A percentile compares a stretch with the other conserved stretches of the same genome.
These are phyloP conservation scores for Poteriospumella lacustris DNA, from an alignment of 108 stramenopile genomes.

Conservation along the genomic window DNA sequence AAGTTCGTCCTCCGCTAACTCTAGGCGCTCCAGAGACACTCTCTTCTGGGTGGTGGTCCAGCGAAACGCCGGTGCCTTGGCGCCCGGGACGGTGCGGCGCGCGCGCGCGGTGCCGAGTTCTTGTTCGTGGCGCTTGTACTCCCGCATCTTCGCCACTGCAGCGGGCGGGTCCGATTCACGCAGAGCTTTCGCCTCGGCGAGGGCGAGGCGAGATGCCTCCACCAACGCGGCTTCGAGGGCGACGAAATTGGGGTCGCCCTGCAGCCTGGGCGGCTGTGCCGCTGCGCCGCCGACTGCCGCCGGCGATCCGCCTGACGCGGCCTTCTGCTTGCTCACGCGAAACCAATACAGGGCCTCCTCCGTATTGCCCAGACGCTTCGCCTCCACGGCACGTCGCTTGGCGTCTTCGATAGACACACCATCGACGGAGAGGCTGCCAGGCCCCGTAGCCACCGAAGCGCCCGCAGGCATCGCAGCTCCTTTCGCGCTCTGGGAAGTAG, in stretches of 20 bases:
- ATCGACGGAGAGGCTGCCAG: too few relatives aligned
- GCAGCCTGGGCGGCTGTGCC: too few relatives aligned
- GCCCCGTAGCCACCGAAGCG: too few relatives aligned
- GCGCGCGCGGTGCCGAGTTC: background rate
- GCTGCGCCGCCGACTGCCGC: background rate
- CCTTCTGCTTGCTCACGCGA: background rate
- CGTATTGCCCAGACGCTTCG: background rate
- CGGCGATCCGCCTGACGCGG: background rate
- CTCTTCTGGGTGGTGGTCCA: background rate
- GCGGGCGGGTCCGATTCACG: background rate
- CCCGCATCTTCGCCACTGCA: background rate
- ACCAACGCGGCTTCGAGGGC: background rate
- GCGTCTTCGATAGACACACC: background rate
- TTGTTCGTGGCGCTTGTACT: slow-evolving; percentile 2
- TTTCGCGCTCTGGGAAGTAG: too few relatives aligned
- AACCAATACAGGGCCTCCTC: background rate
- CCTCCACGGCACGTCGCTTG: background rate
- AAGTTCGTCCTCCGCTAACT: background rate
- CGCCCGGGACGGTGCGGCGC: background rate
- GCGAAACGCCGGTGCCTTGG: background rate
- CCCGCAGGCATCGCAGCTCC: too few relatives aligned
- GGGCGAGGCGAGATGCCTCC: background rate
- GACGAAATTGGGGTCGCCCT: too few relatives aligned
- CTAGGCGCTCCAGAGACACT: background rate
- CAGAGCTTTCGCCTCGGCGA: background rate